Conservation (phyloP, 768 basidiomycete species). For the Vishniacozyma victoriae region DNA sequence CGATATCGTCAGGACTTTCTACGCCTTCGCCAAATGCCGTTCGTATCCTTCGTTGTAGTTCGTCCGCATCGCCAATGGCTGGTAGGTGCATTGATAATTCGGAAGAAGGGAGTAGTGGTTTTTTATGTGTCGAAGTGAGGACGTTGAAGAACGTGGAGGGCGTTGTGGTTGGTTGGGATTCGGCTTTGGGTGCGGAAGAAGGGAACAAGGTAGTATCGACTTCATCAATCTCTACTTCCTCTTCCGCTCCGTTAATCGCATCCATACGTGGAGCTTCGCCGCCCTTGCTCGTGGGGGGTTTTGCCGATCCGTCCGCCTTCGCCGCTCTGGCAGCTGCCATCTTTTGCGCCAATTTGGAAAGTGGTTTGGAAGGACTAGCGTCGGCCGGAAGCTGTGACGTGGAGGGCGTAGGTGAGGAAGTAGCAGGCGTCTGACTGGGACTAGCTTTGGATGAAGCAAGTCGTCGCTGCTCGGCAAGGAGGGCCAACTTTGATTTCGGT, state of each 20-base stretch:
- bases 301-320: conserved; percentile 14
- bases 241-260: not conserved
- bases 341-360: conserved; percentile 49
- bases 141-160: conserved; percentile 26
- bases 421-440: not conserved
- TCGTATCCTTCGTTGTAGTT: conserved; percentile 47
- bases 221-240: not conserved
- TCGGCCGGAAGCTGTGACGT: not conserved
- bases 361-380: conserved; percentile 41
- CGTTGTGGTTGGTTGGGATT: not conserved
- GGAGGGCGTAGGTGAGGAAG: not conserved
- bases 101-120: not conserved
- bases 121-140: conserved; percentile 6
- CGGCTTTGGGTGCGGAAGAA: not conserved
- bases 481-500: conserved; percentile 46
- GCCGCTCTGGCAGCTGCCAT: conserved; percentile 43
- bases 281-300: not conserved
- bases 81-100: conserved; percentile 21
- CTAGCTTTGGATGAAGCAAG: conserved; percentile 34
- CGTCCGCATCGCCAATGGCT: conserved; percentile 10
- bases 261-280: not conserved
- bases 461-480: conserved; percentile 38
- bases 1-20: conserved; percentile 87
- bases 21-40: conserved; percentile 53
- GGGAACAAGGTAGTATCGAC: conserved; percentile 14